Percentiles rank a stretch among this genome's conserved stretches.
Evolutionary conservation across 2,329 filamentous ascomycete genomes (phyloP).

Genomic region (Colletotrichum orchidophilum): DNA sequence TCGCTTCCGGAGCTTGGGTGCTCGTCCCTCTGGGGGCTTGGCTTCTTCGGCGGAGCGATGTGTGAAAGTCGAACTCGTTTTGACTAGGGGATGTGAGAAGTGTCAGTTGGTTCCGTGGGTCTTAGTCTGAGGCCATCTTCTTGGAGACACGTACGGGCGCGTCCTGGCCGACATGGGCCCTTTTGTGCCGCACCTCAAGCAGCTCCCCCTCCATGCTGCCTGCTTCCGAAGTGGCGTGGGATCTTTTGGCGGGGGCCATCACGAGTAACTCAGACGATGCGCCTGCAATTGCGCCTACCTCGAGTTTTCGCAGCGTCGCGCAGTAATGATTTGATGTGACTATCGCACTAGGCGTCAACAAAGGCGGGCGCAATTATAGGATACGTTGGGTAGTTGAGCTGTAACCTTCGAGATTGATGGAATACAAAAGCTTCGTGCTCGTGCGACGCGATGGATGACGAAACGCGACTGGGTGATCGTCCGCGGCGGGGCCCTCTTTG

Average conservation of each 20-base stretch:
- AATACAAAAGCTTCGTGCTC: background rate
- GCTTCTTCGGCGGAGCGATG: constrained; percentile 34
- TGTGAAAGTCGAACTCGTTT: constrained; percentile 47
- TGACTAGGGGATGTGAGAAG: constrained; percentile 32
- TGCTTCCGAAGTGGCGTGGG: constrained; percentile 47
- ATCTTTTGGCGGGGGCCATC: constrained; percentile 53
- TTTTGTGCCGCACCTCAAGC: constrained; percentile 49
- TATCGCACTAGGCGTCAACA: background rate
- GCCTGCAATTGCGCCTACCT: background rate
- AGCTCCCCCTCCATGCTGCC: constrained; percentile 40
- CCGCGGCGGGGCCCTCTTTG: background rate
- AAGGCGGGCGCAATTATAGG: background rate
- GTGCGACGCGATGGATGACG: background rate
- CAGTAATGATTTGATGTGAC: background rate
- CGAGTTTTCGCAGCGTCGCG: background rate
- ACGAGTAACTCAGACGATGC: background rate
- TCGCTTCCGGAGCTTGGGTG: constrained; percentile 36
- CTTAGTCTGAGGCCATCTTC: background rate
- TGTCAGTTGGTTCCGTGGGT: background rate
- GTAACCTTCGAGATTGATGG: background rate
- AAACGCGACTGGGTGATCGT: background rate
- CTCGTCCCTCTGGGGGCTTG: constrained; percentile 25
- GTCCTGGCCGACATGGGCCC: constrained; percentile 49
- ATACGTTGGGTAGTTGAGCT: background rate
- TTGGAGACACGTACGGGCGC: constrained; percentile 47